Evolutionary conservation across 2,329 filamentous ascomycete species (phyloP).

Genomic region (Fusarium begoniae): DNA sequence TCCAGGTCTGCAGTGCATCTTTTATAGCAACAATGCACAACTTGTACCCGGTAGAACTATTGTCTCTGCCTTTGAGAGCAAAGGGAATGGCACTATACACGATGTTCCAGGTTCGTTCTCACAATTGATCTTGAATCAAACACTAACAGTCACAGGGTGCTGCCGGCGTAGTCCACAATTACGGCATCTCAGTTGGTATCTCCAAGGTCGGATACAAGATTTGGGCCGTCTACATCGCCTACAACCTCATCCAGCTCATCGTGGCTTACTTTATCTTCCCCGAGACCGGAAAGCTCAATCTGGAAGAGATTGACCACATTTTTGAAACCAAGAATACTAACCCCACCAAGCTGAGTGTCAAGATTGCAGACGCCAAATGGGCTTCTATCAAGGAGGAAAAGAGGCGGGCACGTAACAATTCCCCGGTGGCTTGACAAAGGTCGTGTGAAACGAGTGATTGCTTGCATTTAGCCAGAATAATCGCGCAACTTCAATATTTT

Average conservation of each 20-base stretch:
- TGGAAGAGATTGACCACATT: conserved; percentile 39
- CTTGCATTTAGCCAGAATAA: not conserved
- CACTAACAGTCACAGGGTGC: conserved; percentile 1
- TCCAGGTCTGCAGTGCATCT: conserved; percentile 38
- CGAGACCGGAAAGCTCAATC: conserved; percentile 33
- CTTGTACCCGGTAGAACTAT: conserved; percentile 35
- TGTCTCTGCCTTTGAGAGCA: conserved; percentile 33
- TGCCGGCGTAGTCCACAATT: conserved; percentile 35
- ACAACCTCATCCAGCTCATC: conserved; percentile 30
- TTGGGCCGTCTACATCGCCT: conserved; percentile 36
- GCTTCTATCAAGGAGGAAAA: conserved; percentile 22
- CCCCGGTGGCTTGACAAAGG: not conserved
- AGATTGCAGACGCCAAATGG: conserved; percentile 27
- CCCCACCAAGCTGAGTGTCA: conserved; percentile 20
- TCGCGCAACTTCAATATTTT: too few species aligned
- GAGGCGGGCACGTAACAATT: not conserved
- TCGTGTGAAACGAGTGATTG: too few species aligned
- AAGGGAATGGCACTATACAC: conserved; percentile 39
- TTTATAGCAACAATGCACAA: conserved; percentile 41
- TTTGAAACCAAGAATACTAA: conserved; percentile 33
- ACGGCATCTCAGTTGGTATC: conserved; percentile 36
- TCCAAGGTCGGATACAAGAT: conserved; percentile 34
- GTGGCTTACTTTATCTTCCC: conserved; percentile 36
- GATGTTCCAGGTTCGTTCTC: conserved; percentile 28
- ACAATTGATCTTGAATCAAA: too few species aligned